A percentile compares a stretch with the other conserved stretches of the same genome.
phyloP scores from a whole-genome alignment of 2,329 filamentous ascomycete genomes.

The Monilinia polystroma region DNA sequence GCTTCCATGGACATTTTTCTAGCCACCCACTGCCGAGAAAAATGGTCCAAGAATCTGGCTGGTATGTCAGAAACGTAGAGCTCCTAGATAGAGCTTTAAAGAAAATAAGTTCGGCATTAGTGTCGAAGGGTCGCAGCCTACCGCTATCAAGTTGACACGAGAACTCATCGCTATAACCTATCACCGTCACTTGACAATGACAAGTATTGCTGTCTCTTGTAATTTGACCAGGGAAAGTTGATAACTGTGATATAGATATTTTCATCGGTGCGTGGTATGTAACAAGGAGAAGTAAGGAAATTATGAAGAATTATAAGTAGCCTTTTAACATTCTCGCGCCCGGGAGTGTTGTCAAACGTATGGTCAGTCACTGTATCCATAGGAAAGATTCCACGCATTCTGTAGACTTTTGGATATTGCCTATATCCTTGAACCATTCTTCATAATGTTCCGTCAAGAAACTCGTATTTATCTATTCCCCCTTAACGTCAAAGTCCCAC shows the following conservation, averaged over 20 bases:
- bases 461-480: not conserved
- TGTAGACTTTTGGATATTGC: not conserved
- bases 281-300: too few relatives aligned
- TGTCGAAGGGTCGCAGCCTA: too few relatives aligned
- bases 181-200: not conserved
- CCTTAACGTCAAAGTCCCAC: conserved; percentile 6
- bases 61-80: too few relatives aligned
- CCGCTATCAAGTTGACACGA: not conserved
- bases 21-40: too few relatives aligned
- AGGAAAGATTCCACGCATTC: not conserved
- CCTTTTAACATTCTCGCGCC: too few relatives aligned
- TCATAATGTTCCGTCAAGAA: not conserved
- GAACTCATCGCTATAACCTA: not conserved
- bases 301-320: not conserved
- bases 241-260: not conserved
- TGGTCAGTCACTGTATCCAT: not conserved
- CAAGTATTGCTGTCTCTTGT: not conserved
- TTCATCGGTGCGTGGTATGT: not conserved
- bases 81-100: too few relatives aligned
- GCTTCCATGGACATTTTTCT: too few relatives aligned
- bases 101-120: too few relatives aligned
- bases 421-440: not conserved
- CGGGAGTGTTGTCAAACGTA: too few relatives aligned
- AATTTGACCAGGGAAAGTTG: not conserved
- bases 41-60: too few relatives aligned